A percentile compares a stretch with the other conserved stretches of the same genome.
phyloP scores from a whole-genome alignment of 2,329 filamentous ascomycete species.

The Aspergillus versicolor region DNA sequence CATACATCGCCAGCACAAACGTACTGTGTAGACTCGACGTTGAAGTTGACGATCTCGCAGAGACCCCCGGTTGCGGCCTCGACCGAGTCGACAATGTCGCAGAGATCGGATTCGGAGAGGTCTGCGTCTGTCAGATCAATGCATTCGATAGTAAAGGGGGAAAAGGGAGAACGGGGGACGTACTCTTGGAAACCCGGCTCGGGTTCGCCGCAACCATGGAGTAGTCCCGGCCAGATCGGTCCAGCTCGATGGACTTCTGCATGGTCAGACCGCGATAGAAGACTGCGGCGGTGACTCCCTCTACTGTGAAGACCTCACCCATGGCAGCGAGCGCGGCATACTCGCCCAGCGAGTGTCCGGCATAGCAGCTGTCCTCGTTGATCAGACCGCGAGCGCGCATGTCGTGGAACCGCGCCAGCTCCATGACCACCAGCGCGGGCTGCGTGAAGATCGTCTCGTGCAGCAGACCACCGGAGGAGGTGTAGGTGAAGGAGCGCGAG shows the following conservation, averaged over 20 bases:
- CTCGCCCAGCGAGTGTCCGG: constrained; percentile 92
- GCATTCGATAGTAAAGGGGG: no score
- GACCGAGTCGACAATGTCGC: constrained; percentile 92
- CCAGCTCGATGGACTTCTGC: constrained; percentile 96
- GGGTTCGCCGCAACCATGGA: constrained; percentile 21
- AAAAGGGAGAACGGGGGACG: no score
- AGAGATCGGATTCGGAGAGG: constrained; percentile 95
- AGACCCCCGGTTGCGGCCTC: constrained; percentile 87
- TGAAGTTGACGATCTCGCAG: constrained; percentile 95
- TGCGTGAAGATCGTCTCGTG: constrained; percentile 98
- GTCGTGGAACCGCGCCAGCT: constrained; percentile 97
- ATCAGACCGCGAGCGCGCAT: constrained; percentile 91
- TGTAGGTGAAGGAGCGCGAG: constrained; percentile 95
- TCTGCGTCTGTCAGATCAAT: constrained; percentile 30
- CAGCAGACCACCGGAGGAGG: constrained; percentile 87
- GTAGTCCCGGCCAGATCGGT: constrained; percentile 74
- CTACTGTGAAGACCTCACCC: constrained; percentile 94
- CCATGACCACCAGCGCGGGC: constrained; percentile 91
- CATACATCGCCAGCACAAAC: constrained; percentile 60
- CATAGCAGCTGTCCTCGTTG: constrained; percentile 93
- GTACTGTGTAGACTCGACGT: constrained; percentile 65
- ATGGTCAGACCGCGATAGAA: constrained; percentile 98
- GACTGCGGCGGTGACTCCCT: constrained; percentile 89
- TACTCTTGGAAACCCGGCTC: constrained; percentile 78
- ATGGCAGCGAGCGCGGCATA: constrained; percentile 92